These are phyloP conservation scores for Daldinia sp. DNA, from an alignment of 2,329 filamentous ascomycete species.

Conservation along the genomic window DNA sequence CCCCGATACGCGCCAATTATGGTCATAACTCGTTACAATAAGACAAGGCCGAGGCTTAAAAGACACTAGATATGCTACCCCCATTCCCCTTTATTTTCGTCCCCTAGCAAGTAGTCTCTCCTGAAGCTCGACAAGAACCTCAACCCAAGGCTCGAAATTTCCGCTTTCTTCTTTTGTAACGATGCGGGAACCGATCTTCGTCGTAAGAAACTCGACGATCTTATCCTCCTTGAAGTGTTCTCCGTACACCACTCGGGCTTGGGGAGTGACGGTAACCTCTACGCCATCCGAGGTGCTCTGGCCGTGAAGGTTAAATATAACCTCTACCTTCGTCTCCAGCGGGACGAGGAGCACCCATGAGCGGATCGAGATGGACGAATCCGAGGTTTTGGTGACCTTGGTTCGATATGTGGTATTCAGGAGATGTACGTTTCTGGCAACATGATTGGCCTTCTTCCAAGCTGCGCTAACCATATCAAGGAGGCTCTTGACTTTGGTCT, in stretches of 20 bases:
- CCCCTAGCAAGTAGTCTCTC: constrained; percentile 64
- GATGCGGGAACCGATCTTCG: constrained; percentile 57
- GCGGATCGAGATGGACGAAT: constrained; percentile 69
- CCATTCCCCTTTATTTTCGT: constrained; percentile 52
- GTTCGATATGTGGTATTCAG: constrained; percentile 73
- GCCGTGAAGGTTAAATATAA: constrained; percentile 64
- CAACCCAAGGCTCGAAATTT: constrained; percentile 58
- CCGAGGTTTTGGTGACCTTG: constrained; percentile 67
- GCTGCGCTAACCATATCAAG: constrained; percentile 66
- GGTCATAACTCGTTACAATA: constrained; percentile 28
- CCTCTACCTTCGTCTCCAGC: constrained; percentile 73
- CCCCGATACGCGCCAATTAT: background rate
- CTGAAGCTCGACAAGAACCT: constrained; percentile 63
- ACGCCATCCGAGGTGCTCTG: constrained; percentile 57
- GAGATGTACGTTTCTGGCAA: constrained; percentile 67
- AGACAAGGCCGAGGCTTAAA: background rate
- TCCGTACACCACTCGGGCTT: constrained; percentile 75
- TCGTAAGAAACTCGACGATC: constrained; percentile 74
- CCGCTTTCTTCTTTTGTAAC: constrained; percentile 48
- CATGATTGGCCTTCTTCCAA: constrained; percentile 71
- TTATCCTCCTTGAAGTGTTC: constrained; percentile 79
- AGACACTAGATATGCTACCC: background rate
- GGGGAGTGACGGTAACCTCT: constrained; percentile 61
- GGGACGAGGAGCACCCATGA: constrained; percentile 69
- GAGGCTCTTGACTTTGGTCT: constrained; percentile 64